Evolutionary conservation across 1,139 yeast genomes (phyloP), one percentile per base, ranked within the genome.

Genomic region (Magnusiomyces clavatus): DNA sequence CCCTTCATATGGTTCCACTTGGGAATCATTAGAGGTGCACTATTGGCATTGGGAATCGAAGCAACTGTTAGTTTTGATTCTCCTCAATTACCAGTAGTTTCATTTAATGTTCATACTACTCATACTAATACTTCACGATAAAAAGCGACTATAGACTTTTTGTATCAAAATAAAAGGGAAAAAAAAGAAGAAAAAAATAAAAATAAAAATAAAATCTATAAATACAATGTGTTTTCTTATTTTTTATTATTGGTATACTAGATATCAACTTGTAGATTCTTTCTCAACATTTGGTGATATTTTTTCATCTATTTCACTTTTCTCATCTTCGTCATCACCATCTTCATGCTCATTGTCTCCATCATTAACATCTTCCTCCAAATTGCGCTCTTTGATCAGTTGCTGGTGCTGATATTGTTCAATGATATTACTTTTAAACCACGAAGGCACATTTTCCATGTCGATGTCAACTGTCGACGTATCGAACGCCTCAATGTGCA

Each of bases 401-500:
- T 44, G 39, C 13, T 44, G 39, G 31, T 35, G 40, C 16, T 44
- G 47, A 17, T 35, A 44, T 24, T 44, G 40, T 34, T 44, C 40
- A n/a, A 34, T 43, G 3, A 44, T 35, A n/a, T 14, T 24, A 14
- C 14, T 44, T 29, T 20, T 14, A 36, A 72, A 62, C 78, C 76
- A 80, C 20, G 72, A 76, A 0, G 83, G 87, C 0, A 78, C 77
- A 52, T 66, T 64, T 20, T 69, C 73, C 6, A 71, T 70, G 59
- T 80, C 77, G 1, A 82, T 75, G 46, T 71, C 69, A 19, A 84
- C 80, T 13, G 77, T 68, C 49, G 67, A 67, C 2, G 83, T 76
- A 65, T 83, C 90, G 66, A 85, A 86, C 46, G 86, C 86, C 64
- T 92, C 98, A 51, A 92, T 88, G 58, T 88, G 77, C 62, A 92